Percentiles rank a stretch among this genome's conserved stretches.
phyloP scores from a whole-genome alignment of 371 early-diverging fungal species.

The Mortierella sp. region DNA sequence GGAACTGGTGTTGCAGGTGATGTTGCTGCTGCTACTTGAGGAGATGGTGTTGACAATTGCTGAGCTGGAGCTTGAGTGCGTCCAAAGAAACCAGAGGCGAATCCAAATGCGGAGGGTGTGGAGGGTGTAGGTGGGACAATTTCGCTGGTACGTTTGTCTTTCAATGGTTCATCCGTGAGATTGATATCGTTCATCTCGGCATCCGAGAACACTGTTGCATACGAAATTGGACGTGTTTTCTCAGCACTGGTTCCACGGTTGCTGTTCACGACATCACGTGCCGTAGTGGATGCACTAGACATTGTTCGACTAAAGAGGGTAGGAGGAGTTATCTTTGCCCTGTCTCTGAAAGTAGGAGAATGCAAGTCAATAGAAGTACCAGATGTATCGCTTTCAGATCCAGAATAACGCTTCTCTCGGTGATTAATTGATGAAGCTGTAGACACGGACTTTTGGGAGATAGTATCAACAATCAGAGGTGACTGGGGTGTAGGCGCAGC shows the following conservation, averaged over 20 bases:
- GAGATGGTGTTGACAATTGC: background rate
- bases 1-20: constrained; percentile 9
- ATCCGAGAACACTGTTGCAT: constrained; percentile 52
- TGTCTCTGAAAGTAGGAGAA: constrained; percentile 35
- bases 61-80: no score
- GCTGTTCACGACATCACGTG: constrained; percentile 18
- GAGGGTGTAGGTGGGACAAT: constrained; percentile 36
- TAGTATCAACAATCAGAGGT: constrained; percentile 33
- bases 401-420: constrained; percentile 38
- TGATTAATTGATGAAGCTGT: constrained; percentile 37
- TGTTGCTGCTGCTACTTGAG: constrained; percentile 6
- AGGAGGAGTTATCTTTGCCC: constrained; percentile 14
- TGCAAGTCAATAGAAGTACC: constrained; percentile 50
- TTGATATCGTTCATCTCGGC: constrained; percentile 54
- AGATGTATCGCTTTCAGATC: constrained; percentile 49
- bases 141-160: constrained; percentile 32
- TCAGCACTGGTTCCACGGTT: constrained; percentile 25
- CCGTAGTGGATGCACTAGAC: constrained; percentile 19
- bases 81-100: constrained; percentile 31
- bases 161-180: constrained; percentile 36
- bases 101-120: constrained; percentile 36
- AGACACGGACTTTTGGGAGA: constrained; percentile 46
- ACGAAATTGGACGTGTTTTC: constrained; percentile 45
- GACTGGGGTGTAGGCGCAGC: constrained; percentile 6
- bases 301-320: constrained; percentile 27